Percentiles rank a stretch among this genome's conserved stretches.
Evolutionary conservation across 768 basidiomycete species (phyloP).

Genomic region (Tricholoma terreum): DNA sequence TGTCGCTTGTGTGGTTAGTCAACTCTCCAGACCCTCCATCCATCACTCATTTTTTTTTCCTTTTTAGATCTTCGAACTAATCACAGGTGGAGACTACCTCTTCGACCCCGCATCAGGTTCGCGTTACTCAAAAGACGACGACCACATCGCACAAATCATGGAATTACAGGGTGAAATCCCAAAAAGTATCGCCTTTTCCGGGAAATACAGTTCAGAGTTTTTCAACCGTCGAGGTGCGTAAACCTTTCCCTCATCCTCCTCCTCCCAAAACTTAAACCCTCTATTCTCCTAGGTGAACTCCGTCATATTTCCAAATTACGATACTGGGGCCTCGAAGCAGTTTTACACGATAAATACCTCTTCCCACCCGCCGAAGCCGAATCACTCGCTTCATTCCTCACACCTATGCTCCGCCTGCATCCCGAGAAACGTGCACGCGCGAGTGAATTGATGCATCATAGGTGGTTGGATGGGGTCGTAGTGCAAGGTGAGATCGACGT

Average conservation of each 20-base stretch:
- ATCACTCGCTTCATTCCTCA: constrained; percentile 73
- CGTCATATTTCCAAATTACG: constrained; percentile 93
- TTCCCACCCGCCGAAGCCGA: constrained; percentile 84
- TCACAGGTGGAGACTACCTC: constrained; percentile 96
- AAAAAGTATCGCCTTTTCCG: constrained; percentile 75
- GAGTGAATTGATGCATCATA: constrained; percentile 78
- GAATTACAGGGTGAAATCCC: constrained; percentile 93
- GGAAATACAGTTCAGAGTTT: constrained; percentile 92
- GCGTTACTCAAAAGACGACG: constrained; percentile 94
- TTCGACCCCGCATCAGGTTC: constrained; percentile 96
- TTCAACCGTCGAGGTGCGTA: constrained; percentile 90
- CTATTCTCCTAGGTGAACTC: constrained; percentile 64
- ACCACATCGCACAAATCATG: constrained; percentile 97
- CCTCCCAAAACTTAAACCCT: no score
- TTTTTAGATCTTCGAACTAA: constrained; percentile 93
- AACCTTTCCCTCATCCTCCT: neutral
- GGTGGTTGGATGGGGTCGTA: constrained; percentile 80
- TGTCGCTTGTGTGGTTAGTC: constrained; percentile 85
- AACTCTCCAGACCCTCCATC: neutral
- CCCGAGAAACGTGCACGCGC: constrained; percentile 90
- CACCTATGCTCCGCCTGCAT: constrained; percentile 86
- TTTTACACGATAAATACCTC: constrained; percentile 93
- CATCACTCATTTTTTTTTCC: neutral
- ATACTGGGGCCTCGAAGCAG: constrained; percentile 82
- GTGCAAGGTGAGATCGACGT: constrained; percentile 91